A percentile compares a stretch with the other conserved stretches of the same genome.
Evolutionary conservation across 2,329 filamentous ascomycete species (phyloP).

Genomic region (Apiospora phragmitis): DNA sequence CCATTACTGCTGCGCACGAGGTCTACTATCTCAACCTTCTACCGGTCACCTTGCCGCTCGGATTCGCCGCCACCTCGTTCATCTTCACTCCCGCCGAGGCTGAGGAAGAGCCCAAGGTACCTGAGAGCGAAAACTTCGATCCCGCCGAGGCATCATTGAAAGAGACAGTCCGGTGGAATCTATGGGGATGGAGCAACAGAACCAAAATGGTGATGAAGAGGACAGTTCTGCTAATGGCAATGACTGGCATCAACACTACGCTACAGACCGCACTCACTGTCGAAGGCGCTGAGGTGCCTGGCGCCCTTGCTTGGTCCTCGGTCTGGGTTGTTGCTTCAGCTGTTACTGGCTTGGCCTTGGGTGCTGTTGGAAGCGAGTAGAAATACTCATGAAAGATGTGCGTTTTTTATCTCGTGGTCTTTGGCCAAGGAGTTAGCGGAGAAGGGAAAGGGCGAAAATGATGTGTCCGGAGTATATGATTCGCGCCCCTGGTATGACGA

Average conservation of each 20-base stretch:
- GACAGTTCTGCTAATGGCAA: constrained; percentile 58
- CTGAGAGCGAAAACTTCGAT: constrained; percentile 54
- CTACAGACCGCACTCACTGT: constrained; percentile 68
- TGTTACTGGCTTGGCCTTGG: constrained; percentile 57
- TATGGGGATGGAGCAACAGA: constrained; percentile 67
- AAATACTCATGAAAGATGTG: not conserved
- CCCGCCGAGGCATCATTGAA: constrained; percentile 63
- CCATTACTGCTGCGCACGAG: constrained; percentile 66
- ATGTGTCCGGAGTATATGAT: not conserved
- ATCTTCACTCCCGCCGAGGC: constrained; percentile 71
- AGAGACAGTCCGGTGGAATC: constrained; percentile 71
- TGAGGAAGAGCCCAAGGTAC: constrained; percentile 48
- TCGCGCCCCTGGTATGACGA: not conserved
- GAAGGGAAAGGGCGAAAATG: not conserved
- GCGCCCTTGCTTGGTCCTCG: constrained; percentile 70
- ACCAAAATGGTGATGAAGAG: constrained; percentile 65
- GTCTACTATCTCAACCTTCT: constrained; percentile 62
- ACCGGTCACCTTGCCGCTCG: constrained; percentile 59
- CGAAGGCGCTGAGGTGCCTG: constrained; percentile 66
- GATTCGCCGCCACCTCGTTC: constrained; percentile 71
- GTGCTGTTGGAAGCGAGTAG: constrained; percentile 52
- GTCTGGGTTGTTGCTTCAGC: constrained; percentile 72
- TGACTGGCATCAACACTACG: constrained; percentile 60
- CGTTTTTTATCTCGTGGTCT: not conserved
- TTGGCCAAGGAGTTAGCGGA: not conserved